Evolutionary conservation across 2,329 filamentous ascomycete species (phyloP).

Genomic region (Stemphylium lycopersici): DNA sequence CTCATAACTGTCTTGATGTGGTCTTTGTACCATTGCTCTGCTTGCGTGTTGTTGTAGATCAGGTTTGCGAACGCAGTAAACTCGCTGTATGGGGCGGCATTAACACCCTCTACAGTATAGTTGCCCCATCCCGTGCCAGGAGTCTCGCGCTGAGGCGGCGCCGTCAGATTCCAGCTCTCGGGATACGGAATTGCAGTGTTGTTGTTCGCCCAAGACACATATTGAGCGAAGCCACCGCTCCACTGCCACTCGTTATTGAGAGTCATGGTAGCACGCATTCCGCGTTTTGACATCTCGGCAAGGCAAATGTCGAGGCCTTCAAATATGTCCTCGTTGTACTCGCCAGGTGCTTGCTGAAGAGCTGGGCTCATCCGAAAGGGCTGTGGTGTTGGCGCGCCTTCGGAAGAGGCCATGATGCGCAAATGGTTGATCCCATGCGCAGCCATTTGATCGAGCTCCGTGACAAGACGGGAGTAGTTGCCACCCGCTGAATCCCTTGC

Average conservation of each 20-base stretch:
- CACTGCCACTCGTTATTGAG: constrained; percentile 51
- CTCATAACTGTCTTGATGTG: constrained; percentile 47
- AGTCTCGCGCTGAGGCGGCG: constrained; percentile 40
- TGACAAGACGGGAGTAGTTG: constrained; percentile 46
- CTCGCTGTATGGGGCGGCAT: constrained; percentile 40
- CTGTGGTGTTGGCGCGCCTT: constrained; percentile 47
- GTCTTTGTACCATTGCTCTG: constrained; percentile 47
- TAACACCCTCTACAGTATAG: constrained; percentile 44
- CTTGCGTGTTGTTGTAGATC: constrained; percentile 45
- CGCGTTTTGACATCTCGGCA: constrained; percentile 48
- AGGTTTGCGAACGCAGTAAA: constrained; percentile 42
- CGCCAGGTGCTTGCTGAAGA: constrained; percentile 43
- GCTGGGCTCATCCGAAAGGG: constrained; percentile 50
- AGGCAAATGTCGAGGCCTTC: constrained; percentile 48
- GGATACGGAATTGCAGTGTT: constrained; percentile 47
- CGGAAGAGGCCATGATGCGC: constrained; percentile 50
- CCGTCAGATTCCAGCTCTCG: constrained; percentile 47
- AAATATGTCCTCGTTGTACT: constrained; percentile 50
- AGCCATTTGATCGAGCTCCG: constrained; percentile 50
- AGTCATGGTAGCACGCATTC: constrained; percentile 52
- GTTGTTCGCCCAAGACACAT: constrained; percentile 48
- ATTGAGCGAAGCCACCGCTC: constrained; percentile 49
- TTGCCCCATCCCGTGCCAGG: constrained; percentile 50
- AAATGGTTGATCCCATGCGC: constrained; percentile 50
- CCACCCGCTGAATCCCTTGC: constrained; percentile 44